These are phyloP conservation scores for Bryum argenteum DNA, from an alignment of 225 moss, liverwort and hornwort species.

Conservation along the genomic window DNA sequence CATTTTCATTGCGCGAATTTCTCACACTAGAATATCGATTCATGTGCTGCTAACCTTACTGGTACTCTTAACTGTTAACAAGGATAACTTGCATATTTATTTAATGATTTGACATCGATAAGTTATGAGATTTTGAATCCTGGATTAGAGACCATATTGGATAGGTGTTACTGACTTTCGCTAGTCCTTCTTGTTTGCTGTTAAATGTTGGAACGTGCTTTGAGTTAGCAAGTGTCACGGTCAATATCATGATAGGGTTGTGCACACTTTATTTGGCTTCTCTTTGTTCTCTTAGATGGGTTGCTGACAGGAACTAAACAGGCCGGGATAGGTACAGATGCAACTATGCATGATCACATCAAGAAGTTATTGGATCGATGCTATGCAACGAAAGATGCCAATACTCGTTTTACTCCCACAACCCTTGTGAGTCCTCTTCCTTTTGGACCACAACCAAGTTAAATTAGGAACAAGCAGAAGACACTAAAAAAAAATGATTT, in stretches of 20 bases:
- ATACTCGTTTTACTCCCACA: slow-evolving; percentile 90
- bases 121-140: neutral
- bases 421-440: slow-evolving; percentile 67
- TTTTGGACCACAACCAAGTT: slow-evolving; percentile 3
- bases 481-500: neutral
- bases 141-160: neutral
- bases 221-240: slow-evolving; percentile 20
- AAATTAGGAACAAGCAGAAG: slow-evolving; percentile 18
- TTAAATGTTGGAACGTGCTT: slow-evolving; percentile 16
- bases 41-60: slow-evolving; percentile 24
- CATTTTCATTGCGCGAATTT: slow-evolving; percentile 1
- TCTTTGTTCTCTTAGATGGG: slow-evolving; percentile 32
- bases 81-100: slow-evolving; percentile 11
- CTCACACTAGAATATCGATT: slow-evolving; percentile 21
- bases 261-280: slow-evolving; percentile 23
- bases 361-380: slow-evolving; percentile 93
- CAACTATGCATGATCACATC: slow-evolving; percentile 99
- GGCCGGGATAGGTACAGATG: slow-evolving; percentile 99
- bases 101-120: neutral
- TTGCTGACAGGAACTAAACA: slow-evolving; percentile 56
- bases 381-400: slow-evolving; percentile 95
- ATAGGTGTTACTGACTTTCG: neutral
- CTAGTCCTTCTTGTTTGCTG: slow-evolving; percentile 18
- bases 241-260: slow-evolving; percentile 20
- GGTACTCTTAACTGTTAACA: slow-evolving; percentile 20